Base-by-base conservation (phyloP, 2,329 filamentous ascomycete genomes). In the Fusarium humuli region DNA sequence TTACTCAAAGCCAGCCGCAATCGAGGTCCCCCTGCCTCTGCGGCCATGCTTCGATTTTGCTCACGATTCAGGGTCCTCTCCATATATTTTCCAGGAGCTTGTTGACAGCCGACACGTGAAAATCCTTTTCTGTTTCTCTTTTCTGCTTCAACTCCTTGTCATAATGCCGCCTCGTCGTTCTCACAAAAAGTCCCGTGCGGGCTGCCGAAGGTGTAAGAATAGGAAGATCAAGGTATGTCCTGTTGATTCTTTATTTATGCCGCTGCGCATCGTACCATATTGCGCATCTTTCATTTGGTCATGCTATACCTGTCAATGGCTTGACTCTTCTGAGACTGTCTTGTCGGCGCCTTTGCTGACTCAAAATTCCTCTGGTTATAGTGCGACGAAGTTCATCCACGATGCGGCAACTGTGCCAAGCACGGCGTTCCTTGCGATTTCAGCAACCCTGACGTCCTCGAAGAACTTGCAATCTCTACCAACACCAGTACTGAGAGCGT, bases 171-270 rank as follows among this genome's bases (percentile, higher is more conserved):
- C 89, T 30, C 83, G 89, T 75, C 84, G 89, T 77, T 90, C 89
- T 44, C 90, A 92, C 79, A 92, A 90, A 77, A 92, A 91, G 81
- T 91, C 88, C 60, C 85, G 90, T 71, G 86, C 89, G 54, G 90
- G 90, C 47, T 92, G 90, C 73, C 84, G 85, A 67, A 82, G 87
- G 62, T 92, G 90, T 79, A 92, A 92, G 80, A 82, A 83, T 58
- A 83, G 90, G 66, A 92, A 92, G 79, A 91, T 92, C 76, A 92
- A 92, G 87, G 89, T 90, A 79, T 50, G 75, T 57, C 32, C 44
- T 41, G 20, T 42, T 25, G 45, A 45, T 58, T 53, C 56, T 59
- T 48, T 52, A 32, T 45, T 52, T 42, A 50, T 53, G 64, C 44
- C 40, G 49, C 46, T 61, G 57, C 53, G 27, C 59, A 67, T 49